These are phyloP conservation scores for Podila verticillata DNA, from an alignment of 192 early-diverging fungal genomes.

Conservation along the genomic window DNA sequence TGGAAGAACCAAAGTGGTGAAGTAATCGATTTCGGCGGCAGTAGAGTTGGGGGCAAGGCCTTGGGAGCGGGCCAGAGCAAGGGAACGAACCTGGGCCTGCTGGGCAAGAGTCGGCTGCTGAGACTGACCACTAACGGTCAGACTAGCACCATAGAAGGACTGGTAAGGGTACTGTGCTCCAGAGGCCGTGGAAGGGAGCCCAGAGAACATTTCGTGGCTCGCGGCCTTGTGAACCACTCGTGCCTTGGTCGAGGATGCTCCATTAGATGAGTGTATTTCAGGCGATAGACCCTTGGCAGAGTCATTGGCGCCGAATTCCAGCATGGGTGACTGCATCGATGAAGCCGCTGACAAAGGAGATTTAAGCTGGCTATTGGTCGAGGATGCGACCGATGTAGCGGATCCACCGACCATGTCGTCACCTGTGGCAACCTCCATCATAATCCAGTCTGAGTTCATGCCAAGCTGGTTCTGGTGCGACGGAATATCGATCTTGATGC, in stretches of 20 bases:
- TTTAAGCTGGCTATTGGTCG: neutral
- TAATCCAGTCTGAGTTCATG: neutral
- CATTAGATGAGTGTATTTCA: neutral
- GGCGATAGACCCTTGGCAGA: neutral
- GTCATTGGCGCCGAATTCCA: neutral
- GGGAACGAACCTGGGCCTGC: constrained; percentile 9
- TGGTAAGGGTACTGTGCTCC: neutral
- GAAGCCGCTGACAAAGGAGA: constrained; percentile 8
- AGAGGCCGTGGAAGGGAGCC: neutral
- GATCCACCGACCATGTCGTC: constrained; percentile 42
- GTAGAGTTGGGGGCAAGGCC: neutral
- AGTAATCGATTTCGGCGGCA: constrained; percentile 3
- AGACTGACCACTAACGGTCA: neutral
- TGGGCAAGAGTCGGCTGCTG: constrained; percentile 7
- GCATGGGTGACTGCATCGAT: constrained; percentile 12
- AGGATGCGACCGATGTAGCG: constrained; percentile 23
- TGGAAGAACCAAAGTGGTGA: constrained; percentile 5
- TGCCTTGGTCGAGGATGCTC: neutral
- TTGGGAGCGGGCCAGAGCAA: neutral
- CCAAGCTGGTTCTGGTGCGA: constrained; percentile 12
- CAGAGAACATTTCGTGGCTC: constrained; percentile 3
- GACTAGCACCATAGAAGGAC: neutral
- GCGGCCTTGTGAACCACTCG: neutral
- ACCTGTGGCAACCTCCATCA: neutral
- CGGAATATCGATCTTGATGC: constrained; percentile 40